Evolutionary conservation across 1,139 yeast species (phyloP), one percentile per base, ranked within the genome.

Genomic region (Geotrichum carabidarum): DNA sequence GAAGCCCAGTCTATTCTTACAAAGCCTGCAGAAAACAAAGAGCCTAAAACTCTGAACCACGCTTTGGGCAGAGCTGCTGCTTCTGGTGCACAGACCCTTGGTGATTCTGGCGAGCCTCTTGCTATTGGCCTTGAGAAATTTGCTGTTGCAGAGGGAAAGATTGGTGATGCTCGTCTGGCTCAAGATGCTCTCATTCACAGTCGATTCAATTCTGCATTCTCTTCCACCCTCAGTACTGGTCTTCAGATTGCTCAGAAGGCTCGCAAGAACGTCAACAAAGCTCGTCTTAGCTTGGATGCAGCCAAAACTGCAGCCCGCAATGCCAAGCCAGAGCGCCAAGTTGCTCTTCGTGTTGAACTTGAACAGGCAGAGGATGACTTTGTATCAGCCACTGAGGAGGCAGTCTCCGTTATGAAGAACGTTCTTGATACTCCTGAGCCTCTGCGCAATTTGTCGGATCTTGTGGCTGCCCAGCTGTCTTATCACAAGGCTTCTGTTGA

Each of bases 301-400:
- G 85, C 94, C 44, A 80, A 94, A 71, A 74, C 84, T 36, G 77
- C 84, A 59, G 77, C 88, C 60, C 81, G 81, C 65, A 77, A 81
- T 62, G 83, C 90, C 34, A 80, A 78, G 65, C 91, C 95, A 4
- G 83, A 83, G 62, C 83, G 83, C 67, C 86, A 84, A 65, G 87
- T 89, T 7, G 83, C 83, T 56, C 80, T 87, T 59, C 78, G 93
- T 62, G 86, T 84, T 50, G 80, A 83, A 59, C 84, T 88, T 78
- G 96, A 89, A 69, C 82, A 84, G 61, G 84, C 91, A 45, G 96
- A 89, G 71, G 96, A 89, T 65, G 94, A 86, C 64, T 88, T 89
- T 69, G 95, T 94, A 47, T 88, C 87, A 62, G 86, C 93, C 18
- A 91, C 90, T 38, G 96, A 89, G 71, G 95, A 86, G 67, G 95